Evolutionary conservation across 2,329 filamentous ascomycete genomes (phyloP).

Genomic region (Phaeosphaeriaceae sp.): DNA sequence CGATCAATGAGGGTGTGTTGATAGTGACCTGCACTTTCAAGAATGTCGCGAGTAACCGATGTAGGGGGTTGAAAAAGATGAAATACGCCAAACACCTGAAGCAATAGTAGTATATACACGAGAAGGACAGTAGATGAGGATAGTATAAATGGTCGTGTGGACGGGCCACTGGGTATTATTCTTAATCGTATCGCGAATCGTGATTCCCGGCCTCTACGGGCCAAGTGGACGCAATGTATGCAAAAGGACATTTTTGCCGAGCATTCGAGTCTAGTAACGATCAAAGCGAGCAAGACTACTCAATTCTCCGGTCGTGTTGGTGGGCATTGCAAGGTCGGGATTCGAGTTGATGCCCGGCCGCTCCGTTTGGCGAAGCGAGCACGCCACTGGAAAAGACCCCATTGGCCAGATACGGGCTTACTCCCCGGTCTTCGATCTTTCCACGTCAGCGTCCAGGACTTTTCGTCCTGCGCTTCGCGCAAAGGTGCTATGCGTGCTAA

Average conservation of each 20-base stretch:
- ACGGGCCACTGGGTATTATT: neutral
- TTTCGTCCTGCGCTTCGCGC: neutral
- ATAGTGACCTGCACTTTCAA: neutral
- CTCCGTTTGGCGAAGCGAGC: conserved; percentile 3
- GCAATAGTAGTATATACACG: neutral
- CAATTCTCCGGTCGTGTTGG: neutral
- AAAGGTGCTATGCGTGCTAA: neutral
- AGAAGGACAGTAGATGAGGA: neutral
- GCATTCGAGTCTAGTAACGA: neutral
- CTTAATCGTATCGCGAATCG: neutral
- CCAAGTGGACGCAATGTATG: neutral
- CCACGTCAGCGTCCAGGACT: neutral
- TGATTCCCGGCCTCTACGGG: neutral
- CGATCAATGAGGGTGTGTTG: neutral
- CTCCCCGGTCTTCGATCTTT: neutral
- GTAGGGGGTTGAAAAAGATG: neutral
- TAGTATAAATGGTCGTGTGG: neutral
- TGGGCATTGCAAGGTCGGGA: neutral
- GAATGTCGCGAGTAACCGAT: neutral
- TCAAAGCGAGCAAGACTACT: neutral
- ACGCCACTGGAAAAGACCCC: neutral
- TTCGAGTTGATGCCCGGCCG: conserved; percentile 3
- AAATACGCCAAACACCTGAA: neutral
- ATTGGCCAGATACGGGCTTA: neutral
- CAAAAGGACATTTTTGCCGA: neutral